phyloP scores from a whole-genome alignment of 176 grass and related monocot genomes.

The Oryza meyeriana region DNA sequence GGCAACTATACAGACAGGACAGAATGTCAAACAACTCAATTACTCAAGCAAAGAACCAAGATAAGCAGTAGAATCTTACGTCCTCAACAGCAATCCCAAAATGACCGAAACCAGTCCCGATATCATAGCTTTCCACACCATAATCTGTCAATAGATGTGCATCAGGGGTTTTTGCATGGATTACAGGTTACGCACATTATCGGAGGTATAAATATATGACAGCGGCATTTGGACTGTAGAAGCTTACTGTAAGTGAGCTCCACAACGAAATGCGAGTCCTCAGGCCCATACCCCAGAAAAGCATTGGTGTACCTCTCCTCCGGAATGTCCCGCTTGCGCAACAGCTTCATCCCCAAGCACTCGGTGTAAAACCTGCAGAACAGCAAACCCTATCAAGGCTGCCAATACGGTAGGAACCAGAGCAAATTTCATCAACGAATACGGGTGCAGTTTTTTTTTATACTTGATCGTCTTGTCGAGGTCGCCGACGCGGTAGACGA shows the following conservation, averaged over 20 bases:
- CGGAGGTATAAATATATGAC: background rate
- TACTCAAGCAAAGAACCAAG: background rate
- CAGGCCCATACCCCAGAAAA: constrained; percentile 91
- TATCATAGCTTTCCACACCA: constrained; percentile 79
- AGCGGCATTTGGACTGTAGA: background rate
- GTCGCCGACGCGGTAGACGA: constrained; percentile 93
- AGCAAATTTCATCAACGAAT: background rate
- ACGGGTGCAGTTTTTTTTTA: background rate
- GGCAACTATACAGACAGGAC: background rate
- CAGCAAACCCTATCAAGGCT: background rate
- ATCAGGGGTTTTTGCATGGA: background rate
- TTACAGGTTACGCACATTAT: background rate
- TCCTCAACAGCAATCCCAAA: constrained; percentile 95
- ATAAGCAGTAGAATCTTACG: constrained; percentile 48
- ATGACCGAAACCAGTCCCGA: constrained; percentile 82
- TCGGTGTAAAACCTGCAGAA: constrained; percentile 85
- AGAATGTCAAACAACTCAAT: constrained; percentile 9
- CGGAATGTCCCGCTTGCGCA: constrained; percentile 80
- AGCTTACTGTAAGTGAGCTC: constrained; percentile 95
- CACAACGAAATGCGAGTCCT: constrained; percentile 87
- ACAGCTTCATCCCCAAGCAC: constrained; percentile 86
- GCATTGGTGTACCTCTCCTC: constrained; percentile 98
- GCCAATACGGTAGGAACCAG: background rate
- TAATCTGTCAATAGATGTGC: constrained; percentile 60
- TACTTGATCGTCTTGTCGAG: constrained; percentile 98